Evolutionary conservation across 2,329 filamentous ascomycete genomes (phyloP).

Genomic region (Aureobasidium namibiae): DNA sequence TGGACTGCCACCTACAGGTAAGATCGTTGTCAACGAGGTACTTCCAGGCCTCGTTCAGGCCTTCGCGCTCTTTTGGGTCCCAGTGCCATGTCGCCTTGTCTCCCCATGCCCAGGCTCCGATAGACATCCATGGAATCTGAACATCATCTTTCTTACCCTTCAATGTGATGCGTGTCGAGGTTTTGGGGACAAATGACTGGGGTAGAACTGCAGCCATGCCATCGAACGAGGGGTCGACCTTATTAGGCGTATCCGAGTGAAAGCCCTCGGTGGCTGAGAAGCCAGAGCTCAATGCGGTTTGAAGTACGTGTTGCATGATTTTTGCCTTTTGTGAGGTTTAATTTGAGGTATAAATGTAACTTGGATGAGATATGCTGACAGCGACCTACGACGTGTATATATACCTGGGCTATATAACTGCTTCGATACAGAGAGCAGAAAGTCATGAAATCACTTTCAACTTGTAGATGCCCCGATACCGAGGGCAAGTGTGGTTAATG

Average conservation of each 20-base stretch:
- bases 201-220: slow-evolving; percentile 16
- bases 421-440: neutral
- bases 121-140: slow-evolving; percentile 17
- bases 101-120: slow-evolving; percentile 24
- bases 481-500: neutral
- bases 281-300: slow-evolving; percentile 18
- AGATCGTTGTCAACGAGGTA: slow-evolving; percentile 29
- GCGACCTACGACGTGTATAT: neutral
- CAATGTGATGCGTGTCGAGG: slow-evolving; percentile 15
- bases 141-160: slow-evolving; percentile 19
- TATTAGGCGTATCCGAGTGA: slow-evolving; percentile 20
- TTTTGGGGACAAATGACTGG: slow-evolving; percentile 15
- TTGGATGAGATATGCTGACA: neutral
- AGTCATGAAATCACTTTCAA: neutral
- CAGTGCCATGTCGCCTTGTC: slow-evolving; percentile 24
- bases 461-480: neutral
- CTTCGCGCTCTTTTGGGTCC: slow-evolving; percentile 29
- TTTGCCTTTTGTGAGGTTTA: neutral
- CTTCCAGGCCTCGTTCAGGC: slow-evolving; percentile 32
- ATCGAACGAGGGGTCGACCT: slow-evolving; percentile 16
- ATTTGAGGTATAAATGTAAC: neutral
- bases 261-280: slow-evolving; percentile 20
- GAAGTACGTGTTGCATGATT: slow-evolving; percentile 23
- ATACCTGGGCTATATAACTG: neutral
- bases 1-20: slow-evolving; percentile 20